These are phyloP conservation scores for Westerdykella aurantiaca DNA, from an alignment of 2,329 filamentous ascomycete genomes.

Conservation along the genomic window DNA sequence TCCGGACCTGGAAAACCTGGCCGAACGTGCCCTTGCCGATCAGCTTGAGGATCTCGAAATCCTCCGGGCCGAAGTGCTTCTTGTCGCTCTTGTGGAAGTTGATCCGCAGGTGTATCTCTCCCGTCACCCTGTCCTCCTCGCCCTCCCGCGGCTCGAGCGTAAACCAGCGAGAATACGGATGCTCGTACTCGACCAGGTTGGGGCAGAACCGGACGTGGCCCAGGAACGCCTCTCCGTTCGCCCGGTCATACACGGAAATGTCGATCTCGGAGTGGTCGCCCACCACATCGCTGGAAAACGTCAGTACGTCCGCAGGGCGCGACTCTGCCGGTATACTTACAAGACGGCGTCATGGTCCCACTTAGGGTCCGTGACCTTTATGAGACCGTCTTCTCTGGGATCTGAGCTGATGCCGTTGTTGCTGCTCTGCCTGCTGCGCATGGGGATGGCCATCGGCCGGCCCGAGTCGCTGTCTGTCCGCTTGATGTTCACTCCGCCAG, in stretches of 20 bases:
- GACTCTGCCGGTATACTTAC: conserved; percentile 52
- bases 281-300: conserved; percentile 70
- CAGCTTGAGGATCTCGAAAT: conserved; percentile 92
- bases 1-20: conserved; percentile 96
- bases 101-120: conserved; percentile 84
- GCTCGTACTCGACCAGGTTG: conserved; percentile 61
- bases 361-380: conserved; percentile 73
- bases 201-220: conserved; percentile 82
- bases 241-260: conserved; percentile 86
- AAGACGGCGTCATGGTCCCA: conserved; percentile 96
- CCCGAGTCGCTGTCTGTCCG: conserved; percentile 76
- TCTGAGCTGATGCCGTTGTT: conserved; percentile 74
- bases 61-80: conserved; percentile 87
- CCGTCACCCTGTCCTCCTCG: conserved; percentile 68
- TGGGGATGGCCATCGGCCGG: conserved; percentile 86
- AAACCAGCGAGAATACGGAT: conserved; percentile 79
- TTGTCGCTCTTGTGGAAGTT: conserved; percentile 76
- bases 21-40: conserved; percentile 98
- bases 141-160: conserved; percentile 71
- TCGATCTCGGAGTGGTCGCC: conserved; percentile 86
- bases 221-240: conserved; percentile 80
- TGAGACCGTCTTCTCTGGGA: conserved; percentile 47
- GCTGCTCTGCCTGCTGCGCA: conserved; percentile 94
- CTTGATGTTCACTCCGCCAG: conserved; percentile 38
- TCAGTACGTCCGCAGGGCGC: conserved; percentile 13